These are phyloP conservation scores for Mrakia frigida DNA, from an alignment of 768 basidiomycete species.

Conservation along the genomic window DNA sequence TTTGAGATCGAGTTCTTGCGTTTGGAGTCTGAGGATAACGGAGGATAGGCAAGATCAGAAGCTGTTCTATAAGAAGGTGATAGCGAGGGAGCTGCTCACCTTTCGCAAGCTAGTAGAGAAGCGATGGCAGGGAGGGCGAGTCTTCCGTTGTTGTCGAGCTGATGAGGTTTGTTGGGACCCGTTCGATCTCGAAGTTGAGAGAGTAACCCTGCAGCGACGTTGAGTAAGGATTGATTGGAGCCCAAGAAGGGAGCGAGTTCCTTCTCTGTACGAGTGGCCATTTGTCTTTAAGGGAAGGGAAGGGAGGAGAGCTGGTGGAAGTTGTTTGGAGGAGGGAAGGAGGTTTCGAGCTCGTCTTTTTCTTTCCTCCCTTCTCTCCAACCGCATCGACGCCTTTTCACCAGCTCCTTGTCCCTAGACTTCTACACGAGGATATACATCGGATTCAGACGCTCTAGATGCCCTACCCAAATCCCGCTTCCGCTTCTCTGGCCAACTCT, in stretches of 20 bases:
- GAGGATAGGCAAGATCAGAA: background rate
- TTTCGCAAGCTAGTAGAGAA: constrained; percentile 5
- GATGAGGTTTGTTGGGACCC: constrained; percentile 11
- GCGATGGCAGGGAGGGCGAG: constrained; percentile 9
- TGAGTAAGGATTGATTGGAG: background rate
- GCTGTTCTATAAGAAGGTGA: too few species aligned
- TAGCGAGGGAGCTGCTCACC: background rate
- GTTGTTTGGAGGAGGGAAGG: background rate
- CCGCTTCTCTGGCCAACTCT: constrained; percentile 13
- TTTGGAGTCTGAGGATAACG: background rate
- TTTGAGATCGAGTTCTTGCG: background rate
- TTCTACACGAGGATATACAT: background rate
- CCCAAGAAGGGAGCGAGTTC: constrained; percentile 1
- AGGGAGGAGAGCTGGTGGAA: background rate
- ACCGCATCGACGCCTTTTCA: background rate
- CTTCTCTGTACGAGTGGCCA: background rate
- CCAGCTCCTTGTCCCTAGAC: background rate
- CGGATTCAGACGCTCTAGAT: background rate
- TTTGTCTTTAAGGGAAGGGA: background rate
- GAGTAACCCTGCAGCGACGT: background rate
- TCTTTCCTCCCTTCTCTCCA: background rate
- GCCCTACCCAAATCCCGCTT: background rate
- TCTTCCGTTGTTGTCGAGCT: constrained; percentile 3
- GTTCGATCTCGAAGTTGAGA: background rate
- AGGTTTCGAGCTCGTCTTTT: background rate